Evolutionary conservation across 352 stramenopile genomes (phyloP).

Genomic region (Phytophthora meadii): DNA sequence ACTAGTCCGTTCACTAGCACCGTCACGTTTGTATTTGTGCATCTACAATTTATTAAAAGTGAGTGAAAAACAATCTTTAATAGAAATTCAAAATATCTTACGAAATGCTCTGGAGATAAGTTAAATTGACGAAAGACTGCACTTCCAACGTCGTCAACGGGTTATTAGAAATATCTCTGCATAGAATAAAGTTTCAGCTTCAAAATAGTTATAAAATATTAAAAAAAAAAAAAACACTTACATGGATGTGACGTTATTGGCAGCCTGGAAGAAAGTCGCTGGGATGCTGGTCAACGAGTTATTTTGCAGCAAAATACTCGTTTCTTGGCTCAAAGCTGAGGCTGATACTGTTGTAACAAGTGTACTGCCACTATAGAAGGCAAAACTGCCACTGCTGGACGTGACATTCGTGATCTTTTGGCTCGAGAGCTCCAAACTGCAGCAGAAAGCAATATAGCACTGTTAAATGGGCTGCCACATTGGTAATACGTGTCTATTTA

Average conservation of each 20-base stretch:
- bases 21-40: conserved; percentile 49
- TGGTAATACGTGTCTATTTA: background rate
- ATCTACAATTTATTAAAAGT: conserved; percentile 27
- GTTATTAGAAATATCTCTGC: conserved; percentile 66
- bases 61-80: background rate
- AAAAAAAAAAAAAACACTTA: conserved; percentile 29
- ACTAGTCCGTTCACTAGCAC: conserved; percentile 43
- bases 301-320: conserved; percentile 51
- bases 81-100: conserved; percentile 25
- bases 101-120: conserved; percentile 51
- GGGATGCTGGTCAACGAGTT: conserved; percentile 57
- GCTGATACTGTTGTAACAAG: conserved; percentile 30
- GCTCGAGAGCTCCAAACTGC: conserved; percentile 49
- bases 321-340: conserved; percentile 35
- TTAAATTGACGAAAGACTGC: conserved; percentile 53
- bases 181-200: background rate
- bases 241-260: conserved; percentile 48
- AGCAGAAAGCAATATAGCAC: background rate
- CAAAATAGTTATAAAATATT: background rate
- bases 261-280: conserved; percentile 50
- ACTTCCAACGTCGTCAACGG: conserved; percentile 56
- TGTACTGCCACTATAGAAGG: conserved; percentile 29
- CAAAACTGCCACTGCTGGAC: conserved; percentile 31
- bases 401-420: conserved; percentile 48
- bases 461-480: conserved; percentile 1